phyloP scores from a whole-genome alignment of 139 green algal species.

The Chlamydomonas eustigma region DNA sequence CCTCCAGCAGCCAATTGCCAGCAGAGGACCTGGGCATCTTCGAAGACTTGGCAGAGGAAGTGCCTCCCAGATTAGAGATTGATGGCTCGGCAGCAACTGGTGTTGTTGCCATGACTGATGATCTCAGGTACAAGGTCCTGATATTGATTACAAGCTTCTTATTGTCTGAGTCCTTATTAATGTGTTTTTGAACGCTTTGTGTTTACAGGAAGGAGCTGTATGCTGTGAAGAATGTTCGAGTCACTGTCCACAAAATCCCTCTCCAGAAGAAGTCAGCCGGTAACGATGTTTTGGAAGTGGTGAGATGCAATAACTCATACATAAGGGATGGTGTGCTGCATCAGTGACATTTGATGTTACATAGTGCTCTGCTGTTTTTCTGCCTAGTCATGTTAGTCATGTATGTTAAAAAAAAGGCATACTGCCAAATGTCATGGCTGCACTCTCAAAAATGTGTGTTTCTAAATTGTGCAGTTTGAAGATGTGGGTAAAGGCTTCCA shows the following conservation, averaged over 20 bases:
- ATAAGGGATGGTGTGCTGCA: too few relatives aligned
- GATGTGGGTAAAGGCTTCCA: too few relatives aligned
- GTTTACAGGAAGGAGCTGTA: constrained; percentile 16
- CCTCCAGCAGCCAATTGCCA: background rate
- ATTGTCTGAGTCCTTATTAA: too few relatives aligned
- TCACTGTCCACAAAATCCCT: constrained; percentile 11
- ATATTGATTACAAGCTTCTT: background rate
- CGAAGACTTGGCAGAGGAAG: background rate
- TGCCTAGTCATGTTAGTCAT: too few relatives aligned
- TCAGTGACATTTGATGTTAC: too few relatives aligned
- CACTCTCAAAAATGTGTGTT: too few relatives aligned
- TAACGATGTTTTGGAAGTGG: background rate
- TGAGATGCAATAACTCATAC: too few relatives aligned
- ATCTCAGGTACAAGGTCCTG: background rate
- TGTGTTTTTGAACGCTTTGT: too few relatives aligned
- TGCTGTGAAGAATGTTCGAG: constrained; percentile 7
- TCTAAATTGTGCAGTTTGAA: too few relatives aligned
- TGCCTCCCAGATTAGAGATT: background rate
- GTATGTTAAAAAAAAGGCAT: too few relatives aligned
- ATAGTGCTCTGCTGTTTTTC: too few relatives aligned
- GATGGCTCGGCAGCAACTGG: background rate
- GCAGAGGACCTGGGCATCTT: background rate
- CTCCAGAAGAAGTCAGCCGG: background rate
- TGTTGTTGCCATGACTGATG: background rate
- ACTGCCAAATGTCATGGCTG: too few relatives aligned